Evolutionary conservation across 257 asterid genomes (phyloP).

Genomic region (Primulina huaijiensis): DNA sequence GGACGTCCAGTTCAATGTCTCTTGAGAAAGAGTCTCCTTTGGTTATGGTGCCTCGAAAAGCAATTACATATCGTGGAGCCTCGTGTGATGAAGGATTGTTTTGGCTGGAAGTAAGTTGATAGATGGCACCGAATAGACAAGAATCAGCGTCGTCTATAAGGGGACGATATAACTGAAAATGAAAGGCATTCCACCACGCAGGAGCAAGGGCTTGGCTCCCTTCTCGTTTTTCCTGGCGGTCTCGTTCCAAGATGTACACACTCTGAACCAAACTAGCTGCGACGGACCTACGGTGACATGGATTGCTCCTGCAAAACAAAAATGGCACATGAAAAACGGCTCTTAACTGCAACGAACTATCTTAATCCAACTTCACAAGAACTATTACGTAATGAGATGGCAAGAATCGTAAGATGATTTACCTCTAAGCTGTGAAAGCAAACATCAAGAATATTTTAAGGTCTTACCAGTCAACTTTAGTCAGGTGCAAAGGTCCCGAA

Average conservation of each 20-base stretch:
- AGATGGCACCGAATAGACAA: conserved; percentile 76
- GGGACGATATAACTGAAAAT: conserved; percentile 48
- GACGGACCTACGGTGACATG: conserved; percentile 57
- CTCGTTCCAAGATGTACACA: conserved; percentile 75
- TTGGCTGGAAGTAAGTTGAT: conserved; percentile 36
- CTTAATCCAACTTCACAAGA: background rate
- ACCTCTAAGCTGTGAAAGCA: background rate
- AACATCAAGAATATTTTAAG: background rate
- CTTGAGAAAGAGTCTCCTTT: conserved; percentile 70
- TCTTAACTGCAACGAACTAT: background rate
- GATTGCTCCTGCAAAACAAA: conserved; percentile 53
- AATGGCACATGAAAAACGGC: background rate
- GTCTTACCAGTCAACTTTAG: conserved; percentile 69
- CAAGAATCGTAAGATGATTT: background rate
- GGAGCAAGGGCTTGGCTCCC: conserved; percentile 77
- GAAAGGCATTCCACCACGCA: conserved; percentile 77
- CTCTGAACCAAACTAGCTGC: conserved; percentile 91
- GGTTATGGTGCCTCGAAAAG: conserved; percentile 79
- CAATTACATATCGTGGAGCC: conserved; percentile 59
- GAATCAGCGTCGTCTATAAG: conserved; percentile 74
- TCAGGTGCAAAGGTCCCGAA: conserved; percentile 74
- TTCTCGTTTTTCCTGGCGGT: conserved; percentile 68
- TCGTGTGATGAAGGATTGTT: conserved; percentile 16
- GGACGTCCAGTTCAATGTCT: conserved; percentile 67
- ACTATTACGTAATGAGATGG: background rate